Base-by-base conservation (phyloP, 306 rosid genomes). In the Gleditsia sinensis region DNA sequence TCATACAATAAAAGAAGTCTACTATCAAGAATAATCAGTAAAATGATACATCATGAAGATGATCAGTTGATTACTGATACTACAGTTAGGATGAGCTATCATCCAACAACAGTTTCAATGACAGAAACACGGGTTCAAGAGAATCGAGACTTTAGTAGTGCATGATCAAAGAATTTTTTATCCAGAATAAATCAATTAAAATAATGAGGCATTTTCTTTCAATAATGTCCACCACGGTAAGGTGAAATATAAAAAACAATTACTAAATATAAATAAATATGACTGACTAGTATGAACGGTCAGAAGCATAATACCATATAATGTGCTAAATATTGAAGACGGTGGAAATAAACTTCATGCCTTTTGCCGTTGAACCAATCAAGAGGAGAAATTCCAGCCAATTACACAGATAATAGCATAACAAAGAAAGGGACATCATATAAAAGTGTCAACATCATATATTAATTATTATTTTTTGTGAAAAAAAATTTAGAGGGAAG, bases 11-110 rank as follows among this genome's bases (percentile, higher is more conserved):
- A 54, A 43, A 19, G 43, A 42, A 19, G 39, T 62, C n/a, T 32
- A 40, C 37, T 21, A n/a, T 39, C 61, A 25, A 46, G n/a, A 76
- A 21, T 6, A 75, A 42, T 32, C 78, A 19, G 59, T 5, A 32
- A 66, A 56, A 50, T 23, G 46, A 40, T 27, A 42, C 13, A 49
- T 16, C 48, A n/a, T 1, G 3, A n/a, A 27, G 12, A 25, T 46
- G 33, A 33, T 48, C 28, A 7, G 17, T 33, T 12, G 16, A 49
- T 50, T 25, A 36, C 49, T 61, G 17, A 62, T 28, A 46, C 66
- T 16, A 21, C 51, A 12, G 40, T 45, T 16, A 24, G 23, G 40
- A 14, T 36, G 13, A 62, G 7, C 60, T 10, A 32, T 60, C 39
- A 49, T 63, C 43, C 32, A 72, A n/a, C 53, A 49, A 34, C 30